Base-by-base conservation (phyloP, 306 rosid genomes). In the Hippophae gyantsensis region DNA sequence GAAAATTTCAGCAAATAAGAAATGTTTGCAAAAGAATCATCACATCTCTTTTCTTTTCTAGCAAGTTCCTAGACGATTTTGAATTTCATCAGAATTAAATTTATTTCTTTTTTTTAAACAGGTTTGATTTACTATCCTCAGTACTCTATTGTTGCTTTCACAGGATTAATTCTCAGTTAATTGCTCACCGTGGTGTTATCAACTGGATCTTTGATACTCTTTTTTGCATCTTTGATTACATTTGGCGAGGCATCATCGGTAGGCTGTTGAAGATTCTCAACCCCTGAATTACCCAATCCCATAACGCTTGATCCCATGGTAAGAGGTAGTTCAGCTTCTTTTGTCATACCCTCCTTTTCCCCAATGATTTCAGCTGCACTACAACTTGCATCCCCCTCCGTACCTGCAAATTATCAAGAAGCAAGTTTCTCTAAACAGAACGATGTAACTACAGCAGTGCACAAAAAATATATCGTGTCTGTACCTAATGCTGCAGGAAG, bases 101-200 rank as follows among this genome's bases (percentile, higher is more conserved):
- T 32, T 32, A 32, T 32, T 32, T 32, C 38, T 2, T 32, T 32
- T 4, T 32, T 32, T 32, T 32, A 2, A 2, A 2, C 38, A 32
- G 38, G 5, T 2, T 4, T 32, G 38, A 32, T 32, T 32, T 32
- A 32, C 38, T 32, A 32, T 32, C 38, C 38, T 32, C 38, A 32
- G 4, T 32, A 2, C 38, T 32, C 38, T 32, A 32, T 32, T 32
- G 4, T 32, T 32, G 38, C 38, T 32, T 4, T 32, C 38, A 32
- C 1, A 32, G 38, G 38, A 32, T 32, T 32, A 32, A 32, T 32
- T 32, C 38, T 43, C 7, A 53, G 52, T 47, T 48, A 32, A 40
- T 48, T 27, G 60, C 78, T 69, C 69, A 79, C 84, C 65, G 40
- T 18, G 68, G 41, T 41, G 43, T 69, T 68, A 61, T 65, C 67